Evolutionary conservation across 2,329 filamentous ascomycete species (phyloP).

Genomic region (Cyclaneusma minus): DNA sequence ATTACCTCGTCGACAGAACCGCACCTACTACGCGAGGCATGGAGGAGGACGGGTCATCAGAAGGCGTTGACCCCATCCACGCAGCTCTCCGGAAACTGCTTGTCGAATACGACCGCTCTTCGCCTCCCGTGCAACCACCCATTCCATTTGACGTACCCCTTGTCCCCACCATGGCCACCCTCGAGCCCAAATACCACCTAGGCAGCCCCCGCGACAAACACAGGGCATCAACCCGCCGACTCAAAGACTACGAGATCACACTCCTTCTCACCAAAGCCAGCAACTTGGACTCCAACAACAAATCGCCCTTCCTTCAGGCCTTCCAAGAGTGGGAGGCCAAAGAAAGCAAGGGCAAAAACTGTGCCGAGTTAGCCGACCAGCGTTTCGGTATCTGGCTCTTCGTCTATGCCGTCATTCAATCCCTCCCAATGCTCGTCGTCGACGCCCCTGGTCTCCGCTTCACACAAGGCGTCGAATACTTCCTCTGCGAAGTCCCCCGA

Average conservation of each 20-base stretch:
- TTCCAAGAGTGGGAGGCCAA: slow-evolving; percentile 59
- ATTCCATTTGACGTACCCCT: slow-evolving; percentile 81
- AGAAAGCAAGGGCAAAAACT: slow-evolving; percentile 45
- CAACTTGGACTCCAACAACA: slow-evolving; percentile 54
- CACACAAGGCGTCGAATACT: slow-evolving; percentile 65
- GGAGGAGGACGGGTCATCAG: slow-evolving; percentile 31
- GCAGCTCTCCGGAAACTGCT: slow-evolving; percentile 65
- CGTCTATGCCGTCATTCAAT: slow-evolving; percentile 63
- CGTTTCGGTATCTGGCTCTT: slow-evolving; percentile 71
- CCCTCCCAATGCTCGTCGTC: slow-evolving; percentile 60
- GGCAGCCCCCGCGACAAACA: slow-evolving; percentile 59
- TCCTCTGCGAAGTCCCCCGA: slow-evolving; percentile 61
- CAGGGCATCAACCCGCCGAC: slow-evolving; percentile 52
- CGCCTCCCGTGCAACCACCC: slow-evolving; percentile 77
- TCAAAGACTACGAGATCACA: slow-evolving; percentile 66
- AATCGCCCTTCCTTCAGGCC: slow-evolving; percentile 47
- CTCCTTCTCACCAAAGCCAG: slow-evolving; percentile 67
- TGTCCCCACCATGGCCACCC: slow-evolving; percentile 51
- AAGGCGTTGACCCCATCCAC: slow-evolving; percentile 39
- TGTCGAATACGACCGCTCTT: slow-evolving; percentile 77
- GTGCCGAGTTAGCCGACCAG: slow-evolving; percentile 54
- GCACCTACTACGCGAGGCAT: slow-evolving; percentile 65
- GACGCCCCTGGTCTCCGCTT: slow-evolving; percentile 57
- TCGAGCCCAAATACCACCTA: slow-evolving; percentile 47
- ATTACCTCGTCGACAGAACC: slow-evolving; percentile 69